Base-by-base conservation (phyloP, 768 basidiomycete genomes). In the Cystofilobasidium capitatum region DNA sequence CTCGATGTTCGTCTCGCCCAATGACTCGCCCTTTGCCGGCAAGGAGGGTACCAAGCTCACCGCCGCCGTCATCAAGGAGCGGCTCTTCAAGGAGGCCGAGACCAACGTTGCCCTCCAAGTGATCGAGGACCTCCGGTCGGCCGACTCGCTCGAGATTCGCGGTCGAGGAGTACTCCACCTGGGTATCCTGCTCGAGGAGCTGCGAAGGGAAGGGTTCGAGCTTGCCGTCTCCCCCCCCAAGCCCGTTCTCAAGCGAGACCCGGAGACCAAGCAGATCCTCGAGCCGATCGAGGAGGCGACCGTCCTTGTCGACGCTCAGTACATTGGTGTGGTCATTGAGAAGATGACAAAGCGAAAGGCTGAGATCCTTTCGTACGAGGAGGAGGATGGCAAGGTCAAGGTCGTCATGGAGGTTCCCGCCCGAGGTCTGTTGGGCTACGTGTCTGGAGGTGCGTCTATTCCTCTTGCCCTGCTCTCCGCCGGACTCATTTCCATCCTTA, bases 401-500 rank as follows among this genome's bases (percentile, higher is more conserved):
- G 63, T 69, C 58, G 68, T 64, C 20, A 69, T 69, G 68, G 68
- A 69, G 57, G 68, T 69, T 16, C 68, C 68, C 8, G 68, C 68
- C 6, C 42, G 68, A 64, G 68, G 68, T 51, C 58, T 69, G 37
- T 42, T 69, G 29, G 68, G 68, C 16, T 69, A 69, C 33, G 63
- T 69, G 12, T 49, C 62, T 47, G 68, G 68, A 51, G 51, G 51
- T 55, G 51, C 26, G 49, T 47, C 45, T 22, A 47, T 20, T 42
- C 40, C 40, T 42, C 40, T 42, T 42, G 10, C 40, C 40, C 40
- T 20, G n/a, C n/a, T n/a, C 40, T 20, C 40, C 40, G 10, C 40
- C 20, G 20, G 20, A 42, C 40, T 10, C 10, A 42, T 42, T 20
- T 42, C 10, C 20, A 42, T 42, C 20, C 40, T 42, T 42, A n/a